Percentiles rank a stretch among this genome's conserved stretches.
Conservation (phyloP, 768 basidiomycete genomes). For the Cubamyces sp. region DNA sequence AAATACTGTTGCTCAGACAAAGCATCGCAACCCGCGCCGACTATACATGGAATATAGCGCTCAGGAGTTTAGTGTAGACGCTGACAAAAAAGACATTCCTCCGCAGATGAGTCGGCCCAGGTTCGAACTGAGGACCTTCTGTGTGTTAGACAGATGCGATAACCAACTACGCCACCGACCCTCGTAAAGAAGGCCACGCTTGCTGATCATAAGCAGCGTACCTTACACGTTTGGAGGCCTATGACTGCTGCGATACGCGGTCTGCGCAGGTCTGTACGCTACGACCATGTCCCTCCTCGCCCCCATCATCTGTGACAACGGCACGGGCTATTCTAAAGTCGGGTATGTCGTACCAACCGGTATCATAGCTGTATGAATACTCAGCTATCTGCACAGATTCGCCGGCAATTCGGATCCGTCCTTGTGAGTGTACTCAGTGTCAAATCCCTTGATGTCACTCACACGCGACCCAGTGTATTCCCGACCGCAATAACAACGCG, state of each 20-base stretch:
- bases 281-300: constrained; percentile 78
- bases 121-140: constrained; percentile 76
- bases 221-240: not conserved
- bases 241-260: not conserved
- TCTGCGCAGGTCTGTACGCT: constrained; percentile 2
- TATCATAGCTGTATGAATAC: not conserved
- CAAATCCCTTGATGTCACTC: not conserved
- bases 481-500: constrained; percentile 96
- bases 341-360: constrained; percentile 60
- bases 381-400: constrained; percentile 57
- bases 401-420: constrained; percentile 99
- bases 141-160: constrained; percentile 85
- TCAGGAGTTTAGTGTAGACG: too few relatives aligned
- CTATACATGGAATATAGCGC: too few relatives aligned
- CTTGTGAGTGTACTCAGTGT: constrained; percentile 61
- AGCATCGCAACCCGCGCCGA: too few relatives aligned
- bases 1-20: too few relatives aligned
- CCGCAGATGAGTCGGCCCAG: constrained; percentile 52
- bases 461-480: constrained; percentile 69
- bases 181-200: not conserved
- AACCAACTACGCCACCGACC: constrained; percentile 79
- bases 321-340: constrained; percentile 96
- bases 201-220: not conserved
- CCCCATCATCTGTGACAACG: constrained; percentile 97
- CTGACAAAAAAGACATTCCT: not conserved